phyloP scores from a whole-genome alignment of 2,329 filamentous ascomycete species.

The Hypoxylon sp. region DNA sequence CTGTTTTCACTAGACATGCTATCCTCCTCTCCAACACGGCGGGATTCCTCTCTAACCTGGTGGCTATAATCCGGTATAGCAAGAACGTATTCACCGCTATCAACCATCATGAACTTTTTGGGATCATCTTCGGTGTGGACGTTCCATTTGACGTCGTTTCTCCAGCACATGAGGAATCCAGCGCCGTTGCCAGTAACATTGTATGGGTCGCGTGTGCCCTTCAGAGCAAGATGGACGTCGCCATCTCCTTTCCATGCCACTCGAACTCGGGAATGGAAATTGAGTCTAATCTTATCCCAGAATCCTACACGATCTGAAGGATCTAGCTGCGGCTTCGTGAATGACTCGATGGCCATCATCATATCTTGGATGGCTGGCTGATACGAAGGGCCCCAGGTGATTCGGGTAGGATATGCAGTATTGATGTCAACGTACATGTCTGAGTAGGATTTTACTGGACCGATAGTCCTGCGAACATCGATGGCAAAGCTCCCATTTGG shows the following conservation, averaged over 20 bases:
- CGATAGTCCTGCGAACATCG: constrained; percentile 90
- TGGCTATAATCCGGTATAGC: constrained; percentile 95
- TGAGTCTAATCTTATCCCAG: constrained; percentile 97
- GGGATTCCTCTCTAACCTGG: constrained; percentile 78
- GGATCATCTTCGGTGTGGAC: constrained; percentile 89
- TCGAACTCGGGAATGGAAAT: constrained; percentile 91
- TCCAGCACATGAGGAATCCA: constrained; percentile 98
- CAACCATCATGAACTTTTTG: constrained; percentile 93
- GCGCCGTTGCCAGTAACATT: constrained; percentile 92
- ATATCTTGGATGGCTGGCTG: constrained; percentile 98
- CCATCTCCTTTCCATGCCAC: constrained; percentile 96
- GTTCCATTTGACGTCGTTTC: constrained; percentile 90
- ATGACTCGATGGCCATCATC: constrained; percentile 99
- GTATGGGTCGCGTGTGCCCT: constrained; percentile 93
- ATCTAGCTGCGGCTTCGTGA: constrained; percentile 95
- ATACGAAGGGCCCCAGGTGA: constrained; percentile 98
- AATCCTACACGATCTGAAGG: constrained; percentile 95
- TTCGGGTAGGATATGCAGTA: constrained; percentile 89
- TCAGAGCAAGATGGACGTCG: constrained; percentile 92
- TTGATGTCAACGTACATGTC: constrained; percentile 94
- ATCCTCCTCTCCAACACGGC: constrained; percentile 67
- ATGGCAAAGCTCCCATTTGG: constrained; percentile 80
- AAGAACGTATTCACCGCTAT: constrained; percentile 94
- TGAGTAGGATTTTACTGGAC: constrained; percentile 96
- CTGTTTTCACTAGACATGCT: constrained; percentile 74